Evolutionary conservation across 208 protist genomes (phyloP), one percentile per base, ranked within the genome.

Genomic region (Crithidia fasciculata): DNA sequence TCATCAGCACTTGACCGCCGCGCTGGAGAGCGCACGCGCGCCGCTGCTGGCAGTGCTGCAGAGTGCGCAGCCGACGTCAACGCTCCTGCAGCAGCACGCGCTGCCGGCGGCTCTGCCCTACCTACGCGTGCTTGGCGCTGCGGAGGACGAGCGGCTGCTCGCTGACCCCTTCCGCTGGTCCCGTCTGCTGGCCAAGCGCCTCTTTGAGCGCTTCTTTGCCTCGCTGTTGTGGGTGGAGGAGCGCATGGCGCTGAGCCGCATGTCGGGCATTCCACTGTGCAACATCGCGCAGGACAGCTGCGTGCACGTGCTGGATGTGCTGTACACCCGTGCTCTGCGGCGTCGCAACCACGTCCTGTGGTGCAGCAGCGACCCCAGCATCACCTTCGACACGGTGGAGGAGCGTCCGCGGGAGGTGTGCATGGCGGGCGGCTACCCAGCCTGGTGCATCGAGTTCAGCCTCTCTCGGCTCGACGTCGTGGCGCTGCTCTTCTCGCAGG

Each of bases 391-490:
- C 63, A 74, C 82, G 8, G 72, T 95, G n/a, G 89, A 95, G 71
- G 90, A 94, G 66, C 87, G 82, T 9, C 85, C 90, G 5, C 85
- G 87, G 6, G 80, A 90, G 66, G 90, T 97, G 37, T 92, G 89
- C 37, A 88, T 95, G 80, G 76, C 89, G 0, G 90, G 91, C 58
- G 93, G 91, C 16, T 92, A 95, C 73, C 73, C 86, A 28, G 83
- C 82, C 28, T 97, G 91, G 91, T 87, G 86, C 47, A 87, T 97
- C 10, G 93, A 97, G 76, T 90, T 97, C 71, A 88, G 84, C 54
- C 82, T 97, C 15, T 91, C 88, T 0, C 82, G 89, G n/a, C 72
- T 97, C 1, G 93, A 95, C 69, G 90, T 95, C n/a, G 90, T 95
- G 39, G 86, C 93, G 18, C 79, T 95, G 49, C 76, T 97, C 37